Base-by-base conservation (phyloP, 345 rosid genomes). In the Luvunga scandens region DNA sequence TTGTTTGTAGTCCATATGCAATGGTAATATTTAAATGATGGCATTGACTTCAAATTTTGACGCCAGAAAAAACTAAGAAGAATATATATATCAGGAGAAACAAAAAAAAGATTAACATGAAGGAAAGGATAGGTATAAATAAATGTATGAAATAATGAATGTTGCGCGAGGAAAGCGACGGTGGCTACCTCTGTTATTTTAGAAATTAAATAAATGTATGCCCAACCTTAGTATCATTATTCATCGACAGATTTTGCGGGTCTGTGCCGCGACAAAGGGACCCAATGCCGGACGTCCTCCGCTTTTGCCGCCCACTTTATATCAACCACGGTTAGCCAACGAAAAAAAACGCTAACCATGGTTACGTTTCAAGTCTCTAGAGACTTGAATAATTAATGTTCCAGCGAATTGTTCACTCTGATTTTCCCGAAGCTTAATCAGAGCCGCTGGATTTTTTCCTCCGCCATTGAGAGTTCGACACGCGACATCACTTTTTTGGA, bases 201-300 rank as follows among this genome's bases (percentile, higher is more conserved):
- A 42, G 53, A 34, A 42, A 48, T 13, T 16, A 14, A 66, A 36
- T 68, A 45, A 69, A 50, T 25, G 14, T 5, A 22, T 18, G 67
- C 34, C 50, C 16, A 4, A 30, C 30, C 4, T 13, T 45, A 13
- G 4, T 50, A 25, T 9, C 55, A 61, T n/a, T 62, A 53, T 18
- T 30, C 61, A 33, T 74, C 77, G 74, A 79, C 79, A 76, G 84
- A 22, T 36, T 45, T 65, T 79, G 83, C 79, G 75, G 83, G 87
- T 33, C 84, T 55, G 71, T 76, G 83, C 55, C 36, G 31, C 75
- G 83, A 81, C 83, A 77, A 28, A 27, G 81, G 83, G 87, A 79
- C 85, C 84, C 83, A 76, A 50, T 76, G 87, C 74, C 81, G 81
- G 85, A 27, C 53, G 71, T 45, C 70, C 75, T 81, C 84, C 81